A percentile compares a stretch with the other conserved stretches of the same genome.
phyloP scores from a whole-genome alignment of 495 filamentous ascomycete species.

The Aspergillus egyptiacus region DNA sequence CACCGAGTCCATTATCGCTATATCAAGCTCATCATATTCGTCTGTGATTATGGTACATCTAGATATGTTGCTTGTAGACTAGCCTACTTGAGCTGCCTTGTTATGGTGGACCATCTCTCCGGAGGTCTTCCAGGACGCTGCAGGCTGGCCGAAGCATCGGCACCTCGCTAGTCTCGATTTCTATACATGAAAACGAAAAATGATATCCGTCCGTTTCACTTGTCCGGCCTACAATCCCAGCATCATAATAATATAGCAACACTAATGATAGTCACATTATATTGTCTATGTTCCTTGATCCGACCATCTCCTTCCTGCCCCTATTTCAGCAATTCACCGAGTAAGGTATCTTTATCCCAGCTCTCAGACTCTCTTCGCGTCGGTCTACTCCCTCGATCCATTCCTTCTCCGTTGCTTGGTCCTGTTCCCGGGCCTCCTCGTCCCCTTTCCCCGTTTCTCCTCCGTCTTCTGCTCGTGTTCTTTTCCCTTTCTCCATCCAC shows the following conservation, averaged over 20 bases:
- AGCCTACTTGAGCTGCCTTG: too few relatives aligned
- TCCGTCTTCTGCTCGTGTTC: constrained; percentile 5
- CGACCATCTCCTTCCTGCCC: neutral
- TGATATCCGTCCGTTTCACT: neutral
- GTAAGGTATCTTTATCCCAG: neutral
- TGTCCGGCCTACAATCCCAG: neutral
- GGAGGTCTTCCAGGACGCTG: too few relatives aligned
- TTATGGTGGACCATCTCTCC: too few relatives aligned
- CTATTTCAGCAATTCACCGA: neutral
- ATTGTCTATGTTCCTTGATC: neutral
- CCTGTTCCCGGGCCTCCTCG: neutral
- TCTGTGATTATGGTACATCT: neutral
- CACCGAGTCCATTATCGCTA: neutral
- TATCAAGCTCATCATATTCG: neutral
- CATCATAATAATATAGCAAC: neutral
- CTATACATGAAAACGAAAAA: constrained; percentile 13
- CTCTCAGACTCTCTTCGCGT: neutral
- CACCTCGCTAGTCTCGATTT: constrained; percentile 14
- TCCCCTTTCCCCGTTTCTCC: constrained; percentile 10
- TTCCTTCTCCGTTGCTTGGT: neutral
- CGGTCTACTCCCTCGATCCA: constrained; percentile 1
- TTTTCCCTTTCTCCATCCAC: constrained; percentile 5
- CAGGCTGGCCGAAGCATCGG: constrained; percentile 1
- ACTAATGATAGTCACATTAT: neutral
- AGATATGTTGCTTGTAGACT: neutral